Percentiles rank a stretch among this genome's conserved stretches.
Conservation (phyloP, 306 rosid species). For the Rubus idaeus region DNA sequence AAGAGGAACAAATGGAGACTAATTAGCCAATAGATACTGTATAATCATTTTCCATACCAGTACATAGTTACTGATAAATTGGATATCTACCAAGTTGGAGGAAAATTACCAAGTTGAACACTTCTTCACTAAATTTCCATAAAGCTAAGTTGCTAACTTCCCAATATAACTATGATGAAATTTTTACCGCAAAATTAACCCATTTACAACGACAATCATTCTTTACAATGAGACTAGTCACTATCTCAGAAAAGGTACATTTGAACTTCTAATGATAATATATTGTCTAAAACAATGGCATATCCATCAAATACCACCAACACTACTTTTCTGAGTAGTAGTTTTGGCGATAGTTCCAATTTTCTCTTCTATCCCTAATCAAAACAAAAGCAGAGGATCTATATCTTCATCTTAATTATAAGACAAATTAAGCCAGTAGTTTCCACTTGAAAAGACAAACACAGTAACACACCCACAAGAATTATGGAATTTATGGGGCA, state of each 20-base stretch:
- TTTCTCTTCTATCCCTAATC: neutral
- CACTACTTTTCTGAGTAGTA: neutral
- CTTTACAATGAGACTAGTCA: neutral
- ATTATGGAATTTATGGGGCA: neutral
- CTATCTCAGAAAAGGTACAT: neutral
- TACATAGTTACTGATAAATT: neutral
- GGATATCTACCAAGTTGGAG: neutral
- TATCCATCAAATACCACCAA: neutral
- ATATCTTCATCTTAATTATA: neutral
- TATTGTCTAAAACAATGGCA: neutral
- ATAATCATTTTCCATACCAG: neutral
- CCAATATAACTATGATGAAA: neutral
- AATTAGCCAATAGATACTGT: neutral
- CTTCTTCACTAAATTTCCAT: neutral
- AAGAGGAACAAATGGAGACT: neutral
- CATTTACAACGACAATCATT: neutral
- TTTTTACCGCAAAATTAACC: neutral
- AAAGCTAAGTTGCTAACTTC: neutral
- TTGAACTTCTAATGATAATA: neutral
- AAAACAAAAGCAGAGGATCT: slow-evolving; percentile 4
- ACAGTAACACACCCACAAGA: slow-evolving; percentile 3
- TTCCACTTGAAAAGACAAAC: slow-evolving; percentile 7
- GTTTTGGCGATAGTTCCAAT: slow-evolving; percentile 4
- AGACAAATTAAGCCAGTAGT: slow-evolving; percentile 4
- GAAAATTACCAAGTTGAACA: neutral